phyloP scores from a whole-genome alignment of 768 basidiomycete species.

The Termitomyces sp. region DNA sequence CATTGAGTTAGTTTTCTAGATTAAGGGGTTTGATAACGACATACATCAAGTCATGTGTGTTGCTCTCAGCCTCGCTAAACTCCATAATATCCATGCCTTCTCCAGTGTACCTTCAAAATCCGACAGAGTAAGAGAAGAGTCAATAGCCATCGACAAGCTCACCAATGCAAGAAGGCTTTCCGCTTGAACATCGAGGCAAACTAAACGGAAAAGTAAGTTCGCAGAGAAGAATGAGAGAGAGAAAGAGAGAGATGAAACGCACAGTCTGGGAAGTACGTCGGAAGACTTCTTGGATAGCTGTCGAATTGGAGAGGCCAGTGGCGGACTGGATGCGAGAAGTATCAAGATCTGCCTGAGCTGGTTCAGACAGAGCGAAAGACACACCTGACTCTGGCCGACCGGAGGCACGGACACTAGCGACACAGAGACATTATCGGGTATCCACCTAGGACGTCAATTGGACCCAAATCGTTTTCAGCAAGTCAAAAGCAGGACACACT shows the following conservation, averaged over 20 bases:
- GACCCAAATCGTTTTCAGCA: neutral
- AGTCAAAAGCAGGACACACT: slow-evolving; percentile 39
- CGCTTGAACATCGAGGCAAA: slow-evolving; percentile 81
- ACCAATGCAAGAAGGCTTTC: slow-evolving; percentile 84
- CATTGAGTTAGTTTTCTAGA: neutral
- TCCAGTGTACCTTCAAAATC: slow-evolving; percentile 55
- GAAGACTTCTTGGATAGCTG: slow-evolving; percentile 83
- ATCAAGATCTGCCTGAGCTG: neutral
- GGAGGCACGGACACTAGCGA: slow-evolving; percentile 81
- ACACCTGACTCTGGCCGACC: slow-evolving; percentile 66
- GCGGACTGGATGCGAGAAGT: slow-evolving; percentile 39
- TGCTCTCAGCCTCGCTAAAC: slow-evolving; percentile 86
- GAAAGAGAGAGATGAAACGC: slow-evolving; percentile 5
- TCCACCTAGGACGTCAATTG: slow-evolving; percentile 50
- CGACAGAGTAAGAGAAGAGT: neutral
- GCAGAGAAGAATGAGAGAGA: too few species aligned
- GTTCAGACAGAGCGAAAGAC: slow-evolving; percentile 12
- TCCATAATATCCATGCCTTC: slow-evolving; percentile 90
- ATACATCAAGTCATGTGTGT: slow-evolving; percentile 74
- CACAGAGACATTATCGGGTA: slow-evolving; percentile 86
- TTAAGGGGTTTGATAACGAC: slow-evolving; percentile 19
- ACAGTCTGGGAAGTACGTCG: slow-evolving; percentile 64
- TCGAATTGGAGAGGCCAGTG: slow-evolving; percentile 71
- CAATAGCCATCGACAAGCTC: neutral
- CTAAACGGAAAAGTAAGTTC: slow-evolving; percentile 26